These are phyloP conservation scores for Parietichytrium sp. DNA, from an alignment of 108 stramenopile genomes.

Conservation along the genomic window DNA sequence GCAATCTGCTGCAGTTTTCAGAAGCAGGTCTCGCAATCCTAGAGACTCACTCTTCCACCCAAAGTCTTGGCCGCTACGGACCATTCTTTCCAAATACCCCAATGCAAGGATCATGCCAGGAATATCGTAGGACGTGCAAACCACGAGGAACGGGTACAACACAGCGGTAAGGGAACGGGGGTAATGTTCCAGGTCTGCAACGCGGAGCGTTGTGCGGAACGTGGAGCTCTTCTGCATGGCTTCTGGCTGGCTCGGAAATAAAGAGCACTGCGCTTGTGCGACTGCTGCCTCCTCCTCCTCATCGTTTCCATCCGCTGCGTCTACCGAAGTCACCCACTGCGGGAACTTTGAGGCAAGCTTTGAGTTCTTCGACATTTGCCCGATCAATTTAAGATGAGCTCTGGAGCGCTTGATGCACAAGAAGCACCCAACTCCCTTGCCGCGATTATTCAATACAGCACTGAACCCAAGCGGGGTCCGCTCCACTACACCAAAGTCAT, in stretches of 20 bases:
- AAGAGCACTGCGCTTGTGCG: too few species aligned
- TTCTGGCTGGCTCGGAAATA: too few species aligned
- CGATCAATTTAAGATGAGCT: background rate
- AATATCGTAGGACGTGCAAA: background rate
- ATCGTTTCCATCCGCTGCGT: background rate
- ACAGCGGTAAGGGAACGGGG: too few species aligned
- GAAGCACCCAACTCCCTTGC: background rate
- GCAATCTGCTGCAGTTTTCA: background rate
- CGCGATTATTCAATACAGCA: background rate
- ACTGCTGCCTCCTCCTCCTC: background rate
- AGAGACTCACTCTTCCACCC: background rate
- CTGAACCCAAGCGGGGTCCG: slow-evolving; percentile 19
- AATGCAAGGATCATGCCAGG: background rate
- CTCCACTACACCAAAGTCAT: slow-evolving; percentile 16
- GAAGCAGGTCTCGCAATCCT: background rate
- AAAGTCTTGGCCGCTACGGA: background rate
- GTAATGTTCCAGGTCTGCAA: too few species aligned
- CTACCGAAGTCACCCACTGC: too few species aligned
- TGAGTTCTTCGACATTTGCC: background rate
- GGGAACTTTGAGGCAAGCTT: too few species aligned
- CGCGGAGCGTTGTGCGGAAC: too few species aligned
- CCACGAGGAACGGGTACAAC: background rate
- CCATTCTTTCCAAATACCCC: background rate
- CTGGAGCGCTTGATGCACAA: background rate
- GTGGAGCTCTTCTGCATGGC: too few species aligned